Evolutionary conservation across 1,139 yeast species (phyloP), one percentile per base, ranked within the genome.

Genomic region (Geotrichum fermentans): DNA sequence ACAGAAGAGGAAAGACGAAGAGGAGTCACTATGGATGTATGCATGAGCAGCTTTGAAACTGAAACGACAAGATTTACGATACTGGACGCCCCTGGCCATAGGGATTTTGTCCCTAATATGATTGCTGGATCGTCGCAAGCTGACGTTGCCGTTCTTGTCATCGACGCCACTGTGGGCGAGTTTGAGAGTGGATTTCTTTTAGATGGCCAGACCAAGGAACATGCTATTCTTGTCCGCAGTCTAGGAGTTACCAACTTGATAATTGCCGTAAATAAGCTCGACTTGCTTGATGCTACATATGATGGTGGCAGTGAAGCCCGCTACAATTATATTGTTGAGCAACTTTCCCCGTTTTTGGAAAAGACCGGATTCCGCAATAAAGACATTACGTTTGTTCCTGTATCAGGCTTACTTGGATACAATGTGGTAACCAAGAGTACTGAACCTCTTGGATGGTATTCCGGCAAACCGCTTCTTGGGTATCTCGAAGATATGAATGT

Each of bases 81-180:
- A 26, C 84, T 94, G 44, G 99, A 94, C 70, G 96, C 98, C 0
- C 99, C 99, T 8, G 99, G 99, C 3, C 99, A 94, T 71, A 78
- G 83, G 64, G 96, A 92, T 75, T 94, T 89, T 68, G 95, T 94
- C 55, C 96, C 97, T n/a, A 95, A 90, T 66, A 92, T 95, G 88
- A 92, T 94, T 67, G 94, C 96, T 40, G 99, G 98, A 55, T 94
- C 95, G 0, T 77, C 95, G 11, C 97, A 90, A 52, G 76, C 75
- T 0, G 94, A 85, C 58, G 68, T 81, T 48, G 92, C 90, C 0
- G 71, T 85, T 28, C 69, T 84, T 39, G 87, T 85, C 10, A 78
- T 85, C 13, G 98, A 94, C 65, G 73, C 95, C 7, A 79, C 83
- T 26, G 75, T 79, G 1, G 86, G 89, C 50, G 96, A 95, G 2